phyloP scores from a whole-genome alignment of 441 rosid species.

The Eutrema salsugineum region DNA sequence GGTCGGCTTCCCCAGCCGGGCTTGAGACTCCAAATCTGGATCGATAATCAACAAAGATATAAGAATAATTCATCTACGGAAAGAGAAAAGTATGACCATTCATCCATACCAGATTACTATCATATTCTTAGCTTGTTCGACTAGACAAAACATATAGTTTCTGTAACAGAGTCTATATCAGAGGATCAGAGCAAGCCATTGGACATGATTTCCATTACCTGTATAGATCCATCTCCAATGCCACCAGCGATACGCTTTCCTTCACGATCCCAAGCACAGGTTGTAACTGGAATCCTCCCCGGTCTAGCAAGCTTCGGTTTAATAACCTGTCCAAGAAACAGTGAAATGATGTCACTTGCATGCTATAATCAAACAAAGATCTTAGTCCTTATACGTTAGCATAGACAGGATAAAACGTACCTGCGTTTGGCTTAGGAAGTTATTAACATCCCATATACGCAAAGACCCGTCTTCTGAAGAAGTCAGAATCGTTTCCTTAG shows the following conservation, averaged over 20 bases:
- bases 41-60: not conserved
- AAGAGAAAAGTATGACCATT: not conserved
- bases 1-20: slow-evolving; percentile 99
- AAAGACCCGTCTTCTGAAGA: slow-evolving; percentile 97
- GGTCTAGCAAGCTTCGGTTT: slow-evolving; percentile 99
- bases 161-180: not conserved
- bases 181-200: not conserved
- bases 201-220: slow-evolving; percentile 45
- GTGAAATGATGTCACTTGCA: not conserved
- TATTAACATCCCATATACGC: slow-evolving; percentile 97
- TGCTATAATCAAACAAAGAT: not conserved
- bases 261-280: slow-evolving; percentile 92
- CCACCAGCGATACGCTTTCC: slow-evolving; percentile 94
- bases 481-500: slow-evolving; percentile 83
- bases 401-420: slow-evolving; percentile 28
- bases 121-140: not conserved
- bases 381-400: not conserved
- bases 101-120: not conserved
- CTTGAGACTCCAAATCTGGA: slow-evolving; percentile 90
- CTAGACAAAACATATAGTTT: slow-evolving; percentile 8
- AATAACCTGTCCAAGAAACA: slow-evolving; percentile 61
- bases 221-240: slow-evolving; percentile 92
- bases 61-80: not conserved
- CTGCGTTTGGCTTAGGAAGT: slow-evolving; percentile 95
- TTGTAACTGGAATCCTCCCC: slow-evolving; percentile 91